phyloP scores from a whole-genome alignment of 305 asterid genomes.

The Salvia sclarea region DNA sequence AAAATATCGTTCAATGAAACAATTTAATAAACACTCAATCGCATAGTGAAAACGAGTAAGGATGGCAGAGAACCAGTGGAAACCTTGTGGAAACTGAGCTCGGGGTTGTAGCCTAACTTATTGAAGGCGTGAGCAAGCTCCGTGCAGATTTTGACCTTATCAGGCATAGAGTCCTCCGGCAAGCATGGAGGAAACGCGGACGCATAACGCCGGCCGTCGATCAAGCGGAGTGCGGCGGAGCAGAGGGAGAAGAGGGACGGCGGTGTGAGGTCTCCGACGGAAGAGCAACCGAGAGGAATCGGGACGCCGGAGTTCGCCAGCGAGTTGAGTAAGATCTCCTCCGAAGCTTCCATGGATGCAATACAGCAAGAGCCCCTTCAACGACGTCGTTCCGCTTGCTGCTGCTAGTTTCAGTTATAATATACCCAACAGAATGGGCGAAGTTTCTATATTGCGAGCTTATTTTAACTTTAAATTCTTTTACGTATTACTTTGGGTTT shows the following conservation, averaged over 20 bases:
- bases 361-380: neutral
- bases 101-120: slow-evolving; percentile 52
- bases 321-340: slow-evolving; percentile 60
- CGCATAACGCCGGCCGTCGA: slow-evolving; percentile 34
- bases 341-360: slow-evolving; percentile 51
- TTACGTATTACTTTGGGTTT: too few species aligned
- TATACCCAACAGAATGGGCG: neutral
- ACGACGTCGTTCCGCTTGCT: slow-evolving; percentile 27
- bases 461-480: too few species aligned
- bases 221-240: slow-evolving; percentile 45
- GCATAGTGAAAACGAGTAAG: neutral
- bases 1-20: neutral
- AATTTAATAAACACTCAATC: neutral
- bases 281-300: slow-evolving; percentile 52
- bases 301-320: slow-evolving; percentile 55
- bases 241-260: slow-evolving; percentile 47
- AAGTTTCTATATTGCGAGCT: too few species aligned
- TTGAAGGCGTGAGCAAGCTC: slow-evolving; percentile 56
- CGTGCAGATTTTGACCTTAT: slow-evolving; percentile 51
- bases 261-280: slow-evolving; percentile 56
- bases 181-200: slow-evolving; percentile 43
- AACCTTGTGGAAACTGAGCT: slow-evolving; percentile 67
- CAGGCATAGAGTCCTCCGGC: slow-evolving; percentile 58
- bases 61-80: slow-evolving; percentile 17
- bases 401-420: neutral